Base-by-base conservation (phyloP, 148 eudicot species). In the Suaeda aralocaspica region DNA sequence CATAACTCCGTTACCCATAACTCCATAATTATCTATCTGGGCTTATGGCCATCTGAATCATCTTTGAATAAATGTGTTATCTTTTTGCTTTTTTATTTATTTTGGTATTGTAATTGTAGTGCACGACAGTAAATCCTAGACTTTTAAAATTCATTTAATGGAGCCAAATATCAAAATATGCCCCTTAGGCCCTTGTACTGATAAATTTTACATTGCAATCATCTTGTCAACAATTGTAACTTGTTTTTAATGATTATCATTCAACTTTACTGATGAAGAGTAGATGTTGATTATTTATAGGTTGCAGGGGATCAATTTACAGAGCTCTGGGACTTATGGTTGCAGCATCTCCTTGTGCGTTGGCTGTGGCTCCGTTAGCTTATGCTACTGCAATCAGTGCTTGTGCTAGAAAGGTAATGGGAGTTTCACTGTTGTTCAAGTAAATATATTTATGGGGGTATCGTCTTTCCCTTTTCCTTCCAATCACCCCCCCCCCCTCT, bases 301-400 rank as follows among this genome's bases (percentile, higher is more conserved):
- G 72, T 74, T 94, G 97, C 88, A 87, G 97, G 82, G 98, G 98
- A 64, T 94, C 97, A 67, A 75, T 94, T 69, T 94, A 94, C 78
- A 80, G 97, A 81, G 98, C 98, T 67, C 70, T 94, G 79, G 98
- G 97, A 58, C 88, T 94, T 72, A 91, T 94, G 98, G 96, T 94
- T 80, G 98, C 98, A 66, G 97, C 92, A 69, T 94, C 97, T 75
- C 97, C 98, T 10, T 94, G 98, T 84, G 98, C 98, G 30, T 84
- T 91, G 86, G 97, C 98, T 66, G 98, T 91, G 39, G 96, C 98
- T 66, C 97, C 98, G 24, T 73, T 91, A 76, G 96, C 92, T 44
- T 91, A 91, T 84, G 97, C 97, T 60, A 94, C 96, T 44, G 97
- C 97, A 78, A 86, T 94, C 69, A 91, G 98, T 75, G 90, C 97